Conservation (phyloP, 1,284 basidiomycete species). For the Naganishia cerealis region DNA sequence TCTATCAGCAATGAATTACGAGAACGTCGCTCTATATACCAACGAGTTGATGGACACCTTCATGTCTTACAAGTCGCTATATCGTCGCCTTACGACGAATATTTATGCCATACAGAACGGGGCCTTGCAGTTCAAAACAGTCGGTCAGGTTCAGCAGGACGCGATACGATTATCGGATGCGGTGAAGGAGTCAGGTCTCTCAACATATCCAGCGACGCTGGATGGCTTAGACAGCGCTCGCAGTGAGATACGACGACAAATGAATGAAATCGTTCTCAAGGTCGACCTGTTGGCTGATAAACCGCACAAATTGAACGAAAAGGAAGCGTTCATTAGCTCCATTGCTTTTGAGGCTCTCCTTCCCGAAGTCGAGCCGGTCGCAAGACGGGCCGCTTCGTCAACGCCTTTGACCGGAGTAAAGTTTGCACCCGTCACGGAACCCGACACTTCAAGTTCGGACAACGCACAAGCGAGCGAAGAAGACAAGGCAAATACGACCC, state of each 20-base stretch:
- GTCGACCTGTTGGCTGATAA: background rate
- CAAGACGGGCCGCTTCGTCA: background rate
- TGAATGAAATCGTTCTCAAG: background rate
- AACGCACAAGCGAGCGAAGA: background rate
- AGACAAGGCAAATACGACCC: background rate
- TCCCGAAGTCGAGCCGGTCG: background rate
- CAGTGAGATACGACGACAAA: background rate
- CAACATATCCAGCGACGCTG: background rate
- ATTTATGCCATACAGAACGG: background rate
- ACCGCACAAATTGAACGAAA: slow-evolving; percentile 1
- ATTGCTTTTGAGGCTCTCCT: background rate
- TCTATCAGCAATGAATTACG: slow-evolving; percentile 3
- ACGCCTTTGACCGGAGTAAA: slow-evolving; percentile 1
- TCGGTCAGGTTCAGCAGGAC: background rate
- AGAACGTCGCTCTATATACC: slow-evolving; percentile 4
- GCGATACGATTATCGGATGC: background rate
- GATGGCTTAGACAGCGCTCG: background rate
- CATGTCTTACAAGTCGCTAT: slow-evolving; percentile 9
- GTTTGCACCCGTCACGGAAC: background rate
- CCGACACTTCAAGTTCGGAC: background rate
- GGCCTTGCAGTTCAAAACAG: background rate
- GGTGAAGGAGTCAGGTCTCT: background rate
- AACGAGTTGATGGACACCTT: slow-evolving; percentile 1
- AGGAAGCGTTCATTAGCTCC: background rate
- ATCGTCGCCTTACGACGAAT: background rate